These are phyloP conservation scores for Piromyces sp. DNA, from an alignment of 192 early-diverging fungal species.

Conservation along the genomic window DNA sequence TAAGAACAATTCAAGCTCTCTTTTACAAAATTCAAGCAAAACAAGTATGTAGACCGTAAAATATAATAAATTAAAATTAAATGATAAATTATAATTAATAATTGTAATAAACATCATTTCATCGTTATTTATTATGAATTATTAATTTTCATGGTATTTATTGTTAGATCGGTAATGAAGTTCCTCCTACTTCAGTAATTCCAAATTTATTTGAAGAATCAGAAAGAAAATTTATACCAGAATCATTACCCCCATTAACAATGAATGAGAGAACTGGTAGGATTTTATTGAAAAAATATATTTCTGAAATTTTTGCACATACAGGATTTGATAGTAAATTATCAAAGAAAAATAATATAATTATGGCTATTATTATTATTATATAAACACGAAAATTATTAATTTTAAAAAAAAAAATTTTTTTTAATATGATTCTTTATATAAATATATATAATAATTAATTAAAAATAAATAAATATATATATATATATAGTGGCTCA, in stretches of 20 bases:
- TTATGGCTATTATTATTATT: too few species aligned
- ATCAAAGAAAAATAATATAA: background rate
- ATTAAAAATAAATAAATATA: too few species aligned
- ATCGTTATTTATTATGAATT: too few species aligned
- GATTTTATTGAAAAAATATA: constrained; percentile 36
- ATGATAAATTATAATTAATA: too few species aligned
- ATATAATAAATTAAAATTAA: too few species aligned
- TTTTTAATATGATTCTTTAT: too few species aligned
- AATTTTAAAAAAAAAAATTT: too few species aligned
- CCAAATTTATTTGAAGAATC: background rate
- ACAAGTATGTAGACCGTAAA: background rate
- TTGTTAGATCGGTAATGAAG: background rate
- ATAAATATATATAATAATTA: too few species aligned
- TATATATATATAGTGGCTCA: background rate
- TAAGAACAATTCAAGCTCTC: background rate
- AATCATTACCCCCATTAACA: constrained; percentile 21
- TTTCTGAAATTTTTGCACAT: constrained; percentile 57
- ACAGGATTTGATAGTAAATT: constrained; percentile 67
- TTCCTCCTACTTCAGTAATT: background rate
- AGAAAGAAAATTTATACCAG: background rate
- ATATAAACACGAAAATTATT: too few species aligned
- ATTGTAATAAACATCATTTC: too few species aligned
- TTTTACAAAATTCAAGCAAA: background rate
- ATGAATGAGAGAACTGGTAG: constrained; percentile 38
- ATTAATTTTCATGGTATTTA: background rate